Percentiles rank a stretch among this genome's conserved stretches.
Evolutionary conservation across 306 rosid species (phyloP).

Genomic region (Oemleria cerasiformis): DNA sequence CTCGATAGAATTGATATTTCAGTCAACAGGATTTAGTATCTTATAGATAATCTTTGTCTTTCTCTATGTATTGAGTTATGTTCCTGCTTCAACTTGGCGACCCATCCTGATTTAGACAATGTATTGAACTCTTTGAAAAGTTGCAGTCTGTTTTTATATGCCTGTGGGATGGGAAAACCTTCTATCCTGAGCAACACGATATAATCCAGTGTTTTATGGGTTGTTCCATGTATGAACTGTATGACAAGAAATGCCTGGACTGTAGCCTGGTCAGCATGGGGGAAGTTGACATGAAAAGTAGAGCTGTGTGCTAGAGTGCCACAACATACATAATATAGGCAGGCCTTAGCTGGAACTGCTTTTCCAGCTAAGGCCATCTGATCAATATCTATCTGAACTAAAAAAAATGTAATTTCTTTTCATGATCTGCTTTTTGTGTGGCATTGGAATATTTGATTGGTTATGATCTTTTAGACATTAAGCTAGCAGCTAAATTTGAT

Average conservation of each 20-base stretch:
- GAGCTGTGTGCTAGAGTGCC: background rate
- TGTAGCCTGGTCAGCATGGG: background rate
- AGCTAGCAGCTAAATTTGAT: background rate
- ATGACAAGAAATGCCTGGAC: background rate
- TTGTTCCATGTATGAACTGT: background rate
- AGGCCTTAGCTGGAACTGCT: background rate
- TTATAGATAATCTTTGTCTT: background rate
- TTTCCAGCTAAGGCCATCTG: background rate
- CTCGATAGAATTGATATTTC: background rate
- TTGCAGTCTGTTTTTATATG: background rate
- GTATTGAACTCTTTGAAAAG: background rate
- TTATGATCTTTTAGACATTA: background rate
- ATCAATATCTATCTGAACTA: background rate
- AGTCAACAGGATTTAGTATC: background rate
- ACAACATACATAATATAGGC: background rate
- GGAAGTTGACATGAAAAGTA: background rate
- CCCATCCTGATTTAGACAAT: background rate
- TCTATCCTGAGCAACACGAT: background rate
- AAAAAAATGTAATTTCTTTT: background rate
- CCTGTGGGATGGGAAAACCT: background rate
- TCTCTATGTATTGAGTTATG: background rate
- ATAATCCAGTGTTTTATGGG: background rate
- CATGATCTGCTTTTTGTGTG: background rate
- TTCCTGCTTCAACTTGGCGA: background rate
- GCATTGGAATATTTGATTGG: background rate